Evolutionary conservation across 345 rosid genomes (phyloP).

Genomic region (Zanthoxylum bungeanum): DNA sequence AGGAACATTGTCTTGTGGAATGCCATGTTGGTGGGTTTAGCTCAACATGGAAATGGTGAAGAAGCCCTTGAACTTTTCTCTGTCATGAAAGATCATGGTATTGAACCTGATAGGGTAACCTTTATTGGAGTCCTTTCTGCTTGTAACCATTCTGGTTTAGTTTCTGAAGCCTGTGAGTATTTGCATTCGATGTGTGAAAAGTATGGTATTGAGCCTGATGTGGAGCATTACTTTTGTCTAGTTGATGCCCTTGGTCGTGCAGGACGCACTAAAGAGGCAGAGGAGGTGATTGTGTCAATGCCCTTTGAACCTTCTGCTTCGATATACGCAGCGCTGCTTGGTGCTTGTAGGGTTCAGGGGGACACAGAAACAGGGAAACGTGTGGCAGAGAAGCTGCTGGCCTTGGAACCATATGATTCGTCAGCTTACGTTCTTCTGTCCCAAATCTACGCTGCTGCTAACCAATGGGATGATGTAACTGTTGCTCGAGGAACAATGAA

Average conservation of each 20-base stretch:
- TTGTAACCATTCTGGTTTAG: conserved; percentile 52
- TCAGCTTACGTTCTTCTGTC: conserved; percentile 54
- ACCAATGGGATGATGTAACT: conserved; percentile 46
- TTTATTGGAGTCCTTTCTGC: conserved; percentile 53
- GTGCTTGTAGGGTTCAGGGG: conserved; percentile 55
- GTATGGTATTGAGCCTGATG: conserved; percentile 51
- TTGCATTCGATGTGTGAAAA: conserved; percentile 39
- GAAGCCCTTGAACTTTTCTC: conserved; percentile 48
- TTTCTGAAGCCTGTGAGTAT: conserved; percentile 42
- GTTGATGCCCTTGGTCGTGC: conserved; percentile 66
- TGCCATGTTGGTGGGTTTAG: conserved; percentile 55
- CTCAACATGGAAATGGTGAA: conserved; percentile 53
- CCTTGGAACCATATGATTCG: conserved; percentile 52
- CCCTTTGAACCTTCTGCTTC: conserved; percentile 56
- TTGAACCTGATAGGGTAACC: conserved; percentile 47
- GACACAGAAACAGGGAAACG: conserved; percentile 48
- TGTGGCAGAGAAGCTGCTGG: conserved; percentile 41
- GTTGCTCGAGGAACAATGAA: conserved; percentile 41
- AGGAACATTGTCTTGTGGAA: conserved; percentile 44
- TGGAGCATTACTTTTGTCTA: conserved; percentile 58
- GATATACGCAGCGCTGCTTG: conserved; percentile 49
- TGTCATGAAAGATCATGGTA: conserved; percentile 32
- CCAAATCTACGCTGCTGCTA: conserved; percentile 51
- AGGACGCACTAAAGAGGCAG: conserved; percentile 52
- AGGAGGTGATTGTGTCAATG: conserved; percentile 44